These are phyloP conservation scores for Pseudophaeomoniella oleicola DNA, from an alignment of 2,329 filamentous ascomycete genomes.

Conservation along the genomic window DNA sequence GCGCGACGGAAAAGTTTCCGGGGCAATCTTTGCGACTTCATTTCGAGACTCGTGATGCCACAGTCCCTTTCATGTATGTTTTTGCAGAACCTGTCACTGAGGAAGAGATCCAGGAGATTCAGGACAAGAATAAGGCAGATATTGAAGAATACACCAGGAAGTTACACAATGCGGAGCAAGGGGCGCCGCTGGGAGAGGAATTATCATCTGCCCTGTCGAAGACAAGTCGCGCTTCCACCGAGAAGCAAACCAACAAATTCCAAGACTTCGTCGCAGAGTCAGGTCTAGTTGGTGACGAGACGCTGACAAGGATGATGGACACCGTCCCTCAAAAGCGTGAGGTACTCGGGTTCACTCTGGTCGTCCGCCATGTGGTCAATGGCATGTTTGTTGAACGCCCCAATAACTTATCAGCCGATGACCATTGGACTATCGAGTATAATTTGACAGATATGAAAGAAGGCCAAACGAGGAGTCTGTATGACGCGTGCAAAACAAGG, in stretches of 20 bases:
- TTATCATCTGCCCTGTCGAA: slow-evolving; percentile 3
- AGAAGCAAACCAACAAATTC: background rate
- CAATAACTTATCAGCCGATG: slow-evolving; percentile 22
- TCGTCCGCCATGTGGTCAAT: slow-evolving; percentile 59
- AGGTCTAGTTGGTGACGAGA: slow-evolving; percentile 5
- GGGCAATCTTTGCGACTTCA: slow-evolving; percentile 60
- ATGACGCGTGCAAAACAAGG: no score
- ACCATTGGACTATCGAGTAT: slow-evolving; percentile 67
- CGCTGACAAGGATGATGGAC: slow-evolving; percentile 3
- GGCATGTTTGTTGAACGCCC: slow-evolving; percentile 50
- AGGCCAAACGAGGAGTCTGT: no score
- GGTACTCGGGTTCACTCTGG: slow-evolving; percentile 57
- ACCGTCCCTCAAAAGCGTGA: slow-evolving; percentile 8
- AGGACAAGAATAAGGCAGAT: slow-evolving; percentile 27
- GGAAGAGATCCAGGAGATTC: slow-evolving; percentile 58
- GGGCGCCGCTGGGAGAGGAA: slow-evolving; percentile 1
- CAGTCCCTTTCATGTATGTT: slow-evolving; percentile 61
- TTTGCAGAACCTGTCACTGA: slow-evolving; percentile 75
- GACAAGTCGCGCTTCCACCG: slow-evolving; percentile 4
- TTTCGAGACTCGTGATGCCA: slow-evolving; percentile 56
- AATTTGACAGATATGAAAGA: slow-evolving; percentile 48
- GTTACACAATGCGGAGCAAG: slow-evolving; percentile 4
- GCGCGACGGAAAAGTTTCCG: slow-evolving; percentile 61
- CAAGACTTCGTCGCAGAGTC: no score
- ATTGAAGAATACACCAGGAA: background rate